Percentiles rank a stretch among this genome's conserved stretches.
These are phyloP conservation scores for Sicyos edulis DNA, from an alignment of 306 rosid species.

Conservation along the genomic window DNA sequence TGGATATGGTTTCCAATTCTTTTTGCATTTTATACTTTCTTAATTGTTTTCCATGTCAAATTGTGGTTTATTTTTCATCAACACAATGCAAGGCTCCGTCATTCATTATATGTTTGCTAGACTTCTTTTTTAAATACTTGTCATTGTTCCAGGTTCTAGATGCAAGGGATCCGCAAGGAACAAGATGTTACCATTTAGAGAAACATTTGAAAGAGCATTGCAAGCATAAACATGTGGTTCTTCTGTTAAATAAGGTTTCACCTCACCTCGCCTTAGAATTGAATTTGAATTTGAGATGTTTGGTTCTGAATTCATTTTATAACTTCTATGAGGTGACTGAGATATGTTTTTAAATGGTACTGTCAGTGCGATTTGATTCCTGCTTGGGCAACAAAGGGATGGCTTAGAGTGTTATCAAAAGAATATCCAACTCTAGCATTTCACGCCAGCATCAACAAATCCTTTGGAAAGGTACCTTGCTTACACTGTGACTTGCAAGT, in stretches of 20 bases:
- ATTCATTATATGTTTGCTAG: constrained; percentile 5
- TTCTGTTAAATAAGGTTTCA: constrained; percentile 76
- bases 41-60: neutral
- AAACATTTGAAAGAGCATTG: constrained; percentile 87
- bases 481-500: neutral
- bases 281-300: neutral
- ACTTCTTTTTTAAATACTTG: neutral
- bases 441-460: constrained; percentile 89
- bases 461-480: constrained; percentile 74
- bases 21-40: neutral
- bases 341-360: constrained; percentile 1
- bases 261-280: neutral
- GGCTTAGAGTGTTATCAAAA: constrained; percentile 79
- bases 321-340: neutral
- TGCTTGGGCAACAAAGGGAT: constrained; percentile 88
- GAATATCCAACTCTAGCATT: constrained; percentile 92
- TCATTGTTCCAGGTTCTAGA: constrained; percentile 66
- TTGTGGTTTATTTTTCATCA: neutral
- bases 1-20: neutral
- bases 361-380: constrained; percentile 82
- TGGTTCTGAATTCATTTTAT: neutral
- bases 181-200: constrained; percentile 91
- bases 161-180: constrained; percentile 93
- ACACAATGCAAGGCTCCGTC: neutral
- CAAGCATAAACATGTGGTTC: constrained; percentile 81